Percentiles rank a stretch among this genome's conserved stretches.
Evolutionary conservation across 1,284 basidiomycete genomes (phyloP).

Genomic region (Pholiota adiposa): DNA sequence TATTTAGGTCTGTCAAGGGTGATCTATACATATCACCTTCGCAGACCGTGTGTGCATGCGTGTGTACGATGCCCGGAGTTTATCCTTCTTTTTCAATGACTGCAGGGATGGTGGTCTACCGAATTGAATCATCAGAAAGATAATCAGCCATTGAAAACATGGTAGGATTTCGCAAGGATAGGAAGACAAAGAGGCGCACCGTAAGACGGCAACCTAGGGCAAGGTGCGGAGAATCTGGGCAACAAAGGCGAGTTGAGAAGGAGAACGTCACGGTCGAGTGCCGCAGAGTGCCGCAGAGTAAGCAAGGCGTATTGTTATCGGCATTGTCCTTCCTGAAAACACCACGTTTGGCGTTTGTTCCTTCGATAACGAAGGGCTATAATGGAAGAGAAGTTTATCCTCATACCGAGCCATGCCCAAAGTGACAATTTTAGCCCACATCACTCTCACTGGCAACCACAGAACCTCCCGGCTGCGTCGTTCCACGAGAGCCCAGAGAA

Average conservation of each 20-base stretch:
- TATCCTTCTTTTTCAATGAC: not conserved
- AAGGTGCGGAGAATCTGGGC: no score
- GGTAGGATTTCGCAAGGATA: not conserved
- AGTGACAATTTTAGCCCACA: not conserved
- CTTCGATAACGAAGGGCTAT: not conserved
- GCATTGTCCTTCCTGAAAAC: not conserved
- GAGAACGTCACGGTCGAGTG: no score
- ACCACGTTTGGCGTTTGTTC: not conserved
- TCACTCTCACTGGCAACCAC: not conserved
- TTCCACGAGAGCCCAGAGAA: not conserved
- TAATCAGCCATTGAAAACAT: not conserved
- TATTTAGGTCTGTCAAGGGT: not conserved
- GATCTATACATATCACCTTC: slow-evolving; percentile 1
- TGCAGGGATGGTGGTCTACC: not conserved
- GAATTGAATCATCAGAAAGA: not conserved
- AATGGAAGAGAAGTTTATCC: not conserved
- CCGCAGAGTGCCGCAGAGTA: not conserved
- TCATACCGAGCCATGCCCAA: not conserved
- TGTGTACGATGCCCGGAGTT: not conserved
- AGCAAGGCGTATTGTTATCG: not conserved
- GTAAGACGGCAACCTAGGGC: no score
- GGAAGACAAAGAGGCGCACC: no score
- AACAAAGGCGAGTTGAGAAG: no score
- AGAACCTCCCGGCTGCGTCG: not conserved
- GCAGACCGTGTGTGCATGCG: not conserved